Evolutionary conservation across 1,284 basidiomycete species (phyloP).

Genomic region (Mycena sp.): DNA sequence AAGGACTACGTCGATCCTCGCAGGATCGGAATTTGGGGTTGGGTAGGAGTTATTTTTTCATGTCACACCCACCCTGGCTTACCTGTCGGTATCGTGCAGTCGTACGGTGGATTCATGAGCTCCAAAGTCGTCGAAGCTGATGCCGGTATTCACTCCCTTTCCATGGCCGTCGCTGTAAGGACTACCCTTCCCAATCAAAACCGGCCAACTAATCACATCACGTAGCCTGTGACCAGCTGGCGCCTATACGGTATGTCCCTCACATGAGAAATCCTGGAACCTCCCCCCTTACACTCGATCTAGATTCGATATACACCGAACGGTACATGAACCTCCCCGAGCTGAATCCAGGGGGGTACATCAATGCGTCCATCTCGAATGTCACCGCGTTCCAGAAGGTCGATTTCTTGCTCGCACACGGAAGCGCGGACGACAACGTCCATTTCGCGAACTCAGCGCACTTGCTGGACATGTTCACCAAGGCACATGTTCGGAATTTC

Average conservation of each 20-base stretch:
- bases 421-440: conserved; percentile 94
- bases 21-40: conserved; percentile 94
- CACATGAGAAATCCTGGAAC: neutral
- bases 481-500: conserved; percentile 78
- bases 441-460: conserved; percentile 93
- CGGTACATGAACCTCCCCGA: conserved; percentile 93
- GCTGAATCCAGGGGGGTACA: conserved; percentile 85
- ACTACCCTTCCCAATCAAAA: conserved; percentile 8
- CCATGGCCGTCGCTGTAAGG: conserved; percentile 89
- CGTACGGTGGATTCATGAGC: conserved; percentile 94
- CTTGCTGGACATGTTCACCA: conserved; percentile 91
- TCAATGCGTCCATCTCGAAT: conserved; percentile 85
- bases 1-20: conserved; percentile 83
- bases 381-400: conserved; percentile 85
- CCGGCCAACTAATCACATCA: conserved; percentile 1
- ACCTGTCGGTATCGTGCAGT: conserved; percentile 56
- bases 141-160: conserved; percentile 87
- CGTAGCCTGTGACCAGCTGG: conserved; percentile 87
- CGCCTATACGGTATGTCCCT: conserved; percentile 74
- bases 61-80: neutral
- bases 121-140: conserved; percentile 90
- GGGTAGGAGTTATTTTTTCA: conserved; percentile 64
- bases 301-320: conserved; percentile 93
- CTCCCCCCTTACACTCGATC: conserved; percentile 12
- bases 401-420: conserved; percentile 90